Base-by-base conservation (phyloP, 108 stramenopile species). In the Conticribra weissflogii region DNA sequence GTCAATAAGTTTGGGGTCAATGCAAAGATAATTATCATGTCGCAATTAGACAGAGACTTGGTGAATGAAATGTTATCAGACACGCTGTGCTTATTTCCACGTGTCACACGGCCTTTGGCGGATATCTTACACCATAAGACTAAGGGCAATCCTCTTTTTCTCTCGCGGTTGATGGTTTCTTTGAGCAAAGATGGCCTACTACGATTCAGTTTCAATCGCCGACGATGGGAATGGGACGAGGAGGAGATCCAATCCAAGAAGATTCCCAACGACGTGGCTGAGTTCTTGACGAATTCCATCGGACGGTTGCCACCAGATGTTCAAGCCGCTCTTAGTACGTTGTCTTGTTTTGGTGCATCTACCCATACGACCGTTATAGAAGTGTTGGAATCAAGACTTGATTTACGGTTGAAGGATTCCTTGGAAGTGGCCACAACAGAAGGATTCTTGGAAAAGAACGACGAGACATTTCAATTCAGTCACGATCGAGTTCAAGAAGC, bases 171-270 rank as follows among this genome's bases (percentile, higher is more conserved):
- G 28, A 23, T 72, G 54, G 19, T 46, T 5, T 63, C 71, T 22
- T 55, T 72, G 41, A 36, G 46, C 47, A 63, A 30, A 21, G 61
- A 72, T 16, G 34, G 33, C 18, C 30, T 70, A 24, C 29, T 70
- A 44, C 50, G 32, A 18, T 33, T 59, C n/a, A 70, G 68, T 48
- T 49, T 70, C 15, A 59, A 48, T 22, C 48, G 59, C 17, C 68
- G 58, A 18, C 57, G 68, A 59, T 70, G 68, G 68, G 68, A 70
- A 32, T 70, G 68, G 68, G 68, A 70, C 34, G 57, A 70, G 22
- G 68, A 60, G 21, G 52, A 59, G 30, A 59, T 70, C 15, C 57
- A 52, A 59, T 59, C 49, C 3, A 50, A 22, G 36, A 50, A 59
- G 31, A 34, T 70, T 23, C 58, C 68, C 19, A 58, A 70, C 34